phyloP scores from a whole-genome alignment of 73 alveolate genomes.

The Paramecium biaurelia region DNA sequence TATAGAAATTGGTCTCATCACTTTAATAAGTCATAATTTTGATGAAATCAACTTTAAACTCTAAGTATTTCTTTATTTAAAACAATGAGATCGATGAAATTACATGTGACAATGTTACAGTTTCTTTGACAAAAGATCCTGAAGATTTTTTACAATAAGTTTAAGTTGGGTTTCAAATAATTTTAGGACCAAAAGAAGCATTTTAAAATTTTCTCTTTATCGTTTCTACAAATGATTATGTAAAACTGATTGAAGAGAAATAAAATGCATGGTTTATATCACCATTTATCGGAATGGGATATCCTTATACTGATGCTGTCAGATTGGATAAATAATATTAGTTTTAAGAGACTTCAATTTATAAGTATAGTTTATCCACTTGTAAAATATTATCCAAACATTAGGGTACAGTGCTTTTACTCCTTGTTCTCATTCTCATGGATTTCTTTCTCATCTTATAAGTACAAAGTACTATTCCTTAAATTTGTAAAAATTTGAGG shows the following conservation, averaged over 20 bases:
- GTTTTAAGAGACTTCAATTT: background rate
- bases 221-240: background rate
- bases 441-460: background rate
- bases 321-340: background rate
- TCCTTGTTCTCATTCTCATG: background rate
- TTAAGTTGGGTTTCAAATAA: background rate
- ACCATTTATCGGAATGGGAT: background rate
- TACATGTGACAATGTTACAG: background rate
- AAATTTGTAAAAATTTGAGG: background rate
- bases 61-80: background rate
- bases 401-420: background rate
- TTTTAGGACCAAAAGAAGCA: background rate
- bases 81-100: background rate
- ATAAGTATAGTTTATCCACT: background rate
- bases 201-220: background rate
- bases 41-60: background rate
- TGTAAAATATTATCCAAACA: background rate
- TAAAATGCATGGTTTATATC: background rate
- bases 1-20: background rate
- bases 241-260: background rate
- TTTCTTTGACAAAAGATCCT: background rate
- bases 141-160: background rate
- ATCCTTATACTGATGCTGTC: background rate
- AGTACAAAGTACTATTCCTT: background rate
- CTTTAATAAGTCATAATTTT: background rate